Base-by-base conservation (phyloP, 2,329 filamentous ascomycete species). In the Xylaria sp. region DNA sequence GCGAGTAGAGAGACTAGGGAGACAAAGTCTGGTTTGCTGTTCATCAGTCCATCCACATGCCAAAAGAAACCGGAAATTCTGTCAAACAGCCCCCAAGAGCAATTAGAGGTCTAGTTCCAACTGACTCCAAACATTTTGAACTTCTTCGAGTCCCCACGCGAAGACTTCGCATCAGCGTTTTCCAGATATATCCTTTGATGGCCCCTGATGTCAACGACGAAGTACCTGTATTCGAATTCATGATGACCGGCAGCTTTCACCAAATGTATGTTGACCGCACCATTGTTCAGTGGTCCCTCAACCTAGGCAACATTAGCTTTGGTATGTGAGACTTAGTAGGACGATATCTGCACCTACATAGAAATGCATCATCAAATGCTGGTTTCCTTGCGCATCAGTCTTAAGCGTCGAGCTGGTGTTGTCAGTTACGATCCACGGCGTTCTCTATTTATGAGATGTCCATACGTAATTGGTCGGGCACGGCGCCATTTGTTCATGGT, bases 291-390 rank as follows among this genome's bases (percentile, higher is more conserved):
- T 2, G 90, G 87, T 0, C 93, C 93, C 69, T 92, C 86, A 38
- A 96, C 87, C 83, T 90, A 68, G 7, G 51, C 2, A 26, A 4
- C 26, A 45, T 72, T 45, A 74, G 67, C n/a, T n/a, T n/a, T n/a
- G n/a, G 59, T 37, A 54, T 42, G n/a, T 39, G 18, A 38, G 44
- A 9, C 20, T 18, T 58, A 7, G 43, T 38, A 13, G 17, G 2
- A 42, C 7, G 4, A 1, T 4, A 11, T 9, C 21, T 45, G 13
- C 18, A 70, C 84, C 64, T 74, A 90, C 88, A 69, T 94, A 86
- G 71, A 97, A 97, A 63, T 91, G 86, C 82, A 97, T 91, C 59
- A 85, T 76, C 59, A 97, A 71, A 70, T 97, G 92, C 59, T 95
- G 87, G 18, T 86, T 86, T 4, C 92, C 92, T 57, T 85, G 80